Conservation (phyloP, 768 basidiomycete genomes). For the Tephrocybe sp. region DNA sequence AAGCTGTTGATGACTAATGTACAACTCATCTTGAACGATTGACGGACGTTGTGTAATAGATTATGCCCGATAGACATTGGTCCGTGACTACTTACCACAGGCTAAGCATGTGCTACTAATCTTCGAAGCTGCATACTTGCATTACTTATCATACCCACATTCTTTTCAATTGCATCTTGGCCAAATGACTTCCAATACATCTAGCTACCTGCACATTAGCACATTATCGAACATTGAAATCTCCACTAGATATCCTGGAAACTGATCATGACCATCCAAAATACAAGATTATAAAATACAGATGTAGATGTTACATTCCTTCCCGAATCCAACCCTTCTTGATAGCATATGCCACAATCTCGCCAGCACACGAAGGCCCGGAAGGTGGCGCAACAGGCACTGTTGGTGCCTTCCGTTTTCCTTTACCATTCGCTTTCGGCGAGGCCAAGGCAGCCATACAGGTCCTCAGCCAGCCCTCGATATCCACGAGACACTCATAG, state of each 20-base stretch:
- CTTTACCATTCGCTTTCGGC: conserved; percentile 33
- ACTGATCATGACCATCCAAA: background rate
- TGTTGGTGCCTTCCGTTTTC: conserved; percentile 29
- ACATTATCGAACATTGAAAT: background rate
- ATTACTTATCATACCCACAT: too few relatives aligned
- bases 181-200: too few relatives aligned
- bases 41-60: background rate
- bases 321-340: conserved; percentile 60
- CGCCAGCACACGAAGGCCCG: conserved; percentile 49
- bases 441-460: conserved; percentile 38
- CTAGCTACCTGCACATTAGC: background rate
- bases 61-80: conserved; percentile 1
- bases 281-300: background rate
- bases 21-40: conserved; percentile 1
- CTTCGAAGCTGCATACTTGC: background rate
- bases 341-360: conserved; percentile 59
- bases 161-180: too few relatives aligned
- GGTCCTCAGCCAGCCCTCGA: conserved; percentile 55
- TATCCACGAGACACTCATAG: conserved; percentile 64
- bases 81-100: conserved; percentile 2
- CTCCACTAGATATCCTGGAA: background rate
- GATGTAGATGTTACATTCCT: conserved; percentile 9
- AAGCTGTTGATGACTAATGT: conserved; percentile 17
- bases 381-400: conserved; percentile 16
- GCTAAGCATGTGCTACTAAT: background rate